Evolutionary conservation across 2,329 filamentous ascomycete species (phyloP).

Genomic region (Cordyceps javanica): DNA sequence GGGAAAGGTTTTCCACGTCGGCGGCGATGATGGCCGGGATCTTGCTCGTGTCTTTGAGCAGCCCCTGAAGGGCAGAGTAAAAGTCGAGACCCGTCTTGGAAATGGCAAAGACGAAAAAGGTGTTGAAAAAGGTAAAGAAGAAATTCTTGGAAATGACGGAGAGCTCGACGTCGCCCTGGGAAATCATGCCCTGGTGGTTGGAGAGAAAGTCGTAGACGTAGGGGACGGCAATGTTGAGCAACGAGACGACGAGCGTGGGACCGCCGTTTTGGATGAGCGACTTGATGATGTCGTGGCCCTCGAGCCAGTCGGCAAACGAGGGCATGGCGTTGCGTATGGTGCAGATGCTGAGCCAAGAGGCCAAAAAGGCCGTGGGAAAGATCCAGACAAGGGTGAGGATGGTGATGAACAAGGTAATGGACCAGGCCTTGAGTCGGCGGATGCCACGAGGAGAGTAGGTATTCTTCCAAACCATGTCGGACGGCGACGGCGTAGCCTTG

Average conservation of each 20-base stretch:
- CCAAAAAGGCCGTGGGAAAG: slow-evolving; percentile 70
- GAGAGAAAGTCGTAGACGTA: slow-evolving; percentile 93
- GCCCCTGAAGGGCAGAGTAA: slow-evolving; percentile 63
- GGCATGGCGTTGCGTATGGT: slow-evolving; percentile 71
- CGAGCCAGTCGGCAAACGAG: slow-evolving; percentile 59
- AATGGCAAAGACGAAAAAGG: slow-evolving; percentile 90
- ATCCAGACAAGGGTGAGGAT: slow-evolving; percentile 86
- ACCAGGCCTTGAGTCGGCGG: slow-evolving; percentile 74
- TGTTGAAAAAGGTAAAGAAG: slow-evolving; percentile 99
- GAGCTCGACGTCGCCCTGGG: slow-evolving; percentile 86
- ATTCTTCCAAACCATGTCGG: slow-evolving; percentile 92
- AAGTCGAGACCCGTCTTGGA: slow-evolving; percentile 78
- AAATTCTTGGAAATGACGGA: slow-evolving; percentile 98
- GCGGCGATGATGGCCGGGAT: slow-evolving; percentile 70
- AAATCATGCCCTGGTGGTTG: slow-evolving; percentile 89
- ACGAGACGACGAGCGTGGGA: slow-evolving; percentile 76
- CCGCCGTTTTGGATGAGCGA: slow-evolving; percentile 82
- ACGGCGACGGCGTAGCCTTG: slow-evolving; percentile 78
- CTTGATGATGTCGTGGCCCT: slow-evolving; percentile 61
- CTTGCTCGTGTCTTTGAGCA: slow-evolving; percentile 70
- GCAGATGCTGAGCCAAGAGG: slow-evolving; percentile 73
- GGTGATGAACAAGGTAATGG: slow-evolving; percentile 75
- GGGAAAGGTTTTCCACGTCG: slow-evolving; percentile 66
- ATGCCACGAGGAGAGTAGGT: slow-evolving; percentile 73
- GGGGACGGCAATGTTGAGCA: slow-evolving; percentile 84